Conservation (phyloP, 2,329 filamentous ascomycete genomes). For the Arthroderma sp. region DNA sequence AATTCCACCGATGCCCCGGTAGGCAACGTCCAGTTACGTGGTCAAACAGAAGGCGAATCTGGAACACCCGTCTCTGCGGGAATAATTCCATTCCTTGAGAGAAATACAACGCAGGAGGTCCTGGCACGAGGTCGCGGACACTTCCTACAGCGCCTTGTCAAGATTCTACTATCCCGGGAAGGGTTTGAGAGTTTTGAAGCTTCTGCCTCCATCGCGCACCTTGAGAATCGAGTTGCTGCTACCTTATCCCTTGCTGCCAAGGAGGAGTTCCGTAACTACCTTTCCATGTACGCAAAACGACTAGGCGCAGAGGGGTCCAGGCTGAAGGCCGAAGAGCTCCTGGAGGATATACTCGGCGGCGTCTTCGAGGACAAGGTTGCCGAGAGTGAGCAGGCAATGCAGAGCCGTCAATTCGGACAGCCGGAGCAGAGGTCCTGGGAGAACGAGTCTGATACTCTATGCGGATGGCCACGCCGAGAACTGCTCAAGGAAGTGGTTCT, state of each 20-base stretch:
- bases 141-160: conserved; percentile 81
- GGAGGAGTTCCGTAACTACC: conserved; percentile 85
- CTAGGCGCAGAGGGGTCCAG: conserved; percentile 79
- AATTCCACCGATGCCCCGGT: conserved; percentile 90
- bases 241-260: conserved; percentile 71
- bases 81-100: conserved; percentile 83
- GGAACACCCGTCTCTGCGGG: conserved; percentile 63
- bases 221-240: conserved; percentile 88
- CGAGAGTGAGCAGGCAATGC: conserved; percentile 27
- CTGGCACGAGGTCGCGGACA: conserved; percentile 85
- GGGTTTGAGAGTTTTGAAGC: conserved; percentile 89
- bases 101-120: conserved; percentile 88
- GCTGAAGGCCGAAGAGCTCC: conserved; percentile 82
- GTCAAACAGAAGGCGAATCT: conserved; percentile 44
- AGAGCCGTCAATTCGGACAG: conserved; percentile 5
- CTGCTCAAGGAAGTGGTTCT: conserved; percentile 82
- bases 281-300: conserved; percentile 97
- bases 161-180: conserved; percentile 73
- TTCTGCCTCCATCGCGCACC: conserved; percentile 79
- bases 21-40: conserved; percentile 62
- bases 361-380: conserved; percentile 46
- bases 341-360: conserved; percentile 69
- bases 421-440: conserved; percentile 47
- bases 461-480: conserved; percentile 82
- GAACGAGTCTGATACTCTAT: conserved; percentile 58